Evolutionary conservation across 805 yeast species (phyloP).

Genomic region (Monosporozyma servazzii): DNA sequence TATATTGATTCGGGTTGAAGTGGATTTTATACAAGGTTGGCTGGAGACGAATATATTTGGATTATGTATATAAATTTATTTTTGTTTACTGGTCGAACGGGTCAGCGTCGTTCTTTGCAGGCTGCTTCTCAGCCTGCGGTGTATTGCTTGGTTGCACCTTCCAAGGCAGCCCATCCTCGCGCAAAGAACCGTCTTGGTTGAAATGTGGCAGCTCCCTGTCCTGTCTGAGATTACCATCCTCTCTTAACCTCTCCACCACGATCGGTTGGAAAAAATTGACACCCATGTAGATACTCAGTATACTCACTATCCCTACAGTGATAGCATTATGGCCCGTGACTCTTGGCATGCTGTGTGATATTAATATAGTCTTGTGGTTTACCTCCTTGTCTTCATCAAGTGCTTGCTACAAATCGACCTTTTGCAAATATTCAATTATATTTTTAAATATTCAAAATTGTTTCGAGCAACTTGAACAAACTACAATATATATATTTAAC

Average conservation of each 20-base stretch:
- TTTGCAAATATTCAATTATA: too few species aligned
- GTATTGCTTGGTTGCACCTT: too few species aligned
- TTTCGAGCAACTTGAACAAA: too few species aligned
- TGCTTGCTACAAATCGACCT: too few species aligned
- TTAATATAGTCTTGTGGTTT: neutral
- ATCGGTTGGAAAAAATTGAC: conserved; percentile 66
- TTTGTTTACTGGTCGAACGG: too few species aligned
- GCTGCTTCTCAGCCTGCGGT: too few species aligned
- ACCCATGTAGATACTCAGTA: conserved; percentile 40
- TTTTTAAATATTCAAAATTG: too few species aligned
- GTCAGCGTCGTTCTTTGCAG: neutral
- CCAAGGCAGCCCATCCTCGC: neutral
- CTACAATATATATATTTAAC: too few species aligned
- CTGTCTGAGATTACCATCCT: conserved; percentile 54
- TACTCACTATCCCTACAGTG: conserved; percentile 20
- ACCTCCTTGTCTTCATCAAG: neutral
- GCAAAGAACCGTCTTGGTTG: conserved; percentile 19
- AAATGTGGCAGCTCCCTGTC: conserved; percentile 52
- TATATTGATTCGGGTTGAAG: too few species aligned
- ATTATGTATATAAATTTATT: too few species aligned
- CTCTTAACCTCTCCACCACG: conserved; percentile 53
- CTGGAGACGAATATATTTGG: too few species aligned
- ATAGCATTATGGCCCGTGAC: conserved; percentile 23
- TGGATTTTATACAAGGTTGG: too few species aligned
- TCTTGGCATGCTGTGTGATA: conserved; percentile 19